Evolutionary conservation across 441 rosid genomes (phyloP), one percentile per base, ranked within the genome.

Genomic region (Biscutella auriculata): DNA sequence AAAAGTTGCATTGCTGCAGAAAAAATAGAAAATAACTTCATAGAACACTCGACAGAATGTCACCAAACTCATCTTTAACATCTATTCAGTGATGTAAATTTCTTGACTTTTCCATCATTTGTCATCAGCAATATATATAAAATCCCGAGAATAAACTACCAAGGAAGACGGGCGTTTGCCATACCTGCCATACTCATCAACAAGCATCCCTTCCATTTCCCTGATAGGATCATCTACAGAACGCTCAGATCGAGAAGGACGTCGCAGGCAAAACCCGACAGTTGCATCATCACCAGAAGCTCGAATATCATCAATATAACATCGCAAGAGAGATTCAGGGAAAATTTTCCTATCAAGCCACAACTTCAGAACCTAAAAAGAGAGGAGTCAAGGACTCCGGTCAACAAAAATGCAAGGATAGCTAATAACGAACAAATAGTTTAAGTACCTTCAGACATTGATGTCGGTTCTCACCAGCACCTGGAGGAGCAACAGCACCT

Each of bases 201-300:
- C 96, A 74, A 76, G 83, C 88, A 93, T 89, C 80, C 97, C 97
- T 73, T 93, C 99, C 95, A 93, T 93, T 78, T 82, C 97, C 73
- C 99, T 85, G 29, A 93, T 66, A 48, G 99, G 99, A 72, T 93
- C 99, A 62, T 93, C 91, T 16, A 93, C 77, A 50, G 97, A 82
- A 43, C 97, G 88, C 76, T 93, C 96, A 12, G 86, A 79, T 65
- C 95, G 87, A 62, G 99, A 87, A 54, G 97, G 95, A 32, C 87
- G 91, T 58, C 87, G 73, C 21, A 74, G 63, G 60, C 88, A 76
- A 70, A 81, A 72, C 43, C 79, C 92, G 76, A 68, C 58, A 19
- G 85, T 71, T 29, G 78, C 71, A 53, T 83, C 93, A 42, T 82
- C 92, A 77, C 80, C 82, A 60, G 97, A 74, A 79, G 63, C 77